A percentile compares a stretch with the other conserved stretches of the same genome.
These are phyloP conservation scores for Stenocarpella maydis DNA, from an alignment of 2,329 filamentous ascomycete species.

Conservation along the genomic window DNA sequence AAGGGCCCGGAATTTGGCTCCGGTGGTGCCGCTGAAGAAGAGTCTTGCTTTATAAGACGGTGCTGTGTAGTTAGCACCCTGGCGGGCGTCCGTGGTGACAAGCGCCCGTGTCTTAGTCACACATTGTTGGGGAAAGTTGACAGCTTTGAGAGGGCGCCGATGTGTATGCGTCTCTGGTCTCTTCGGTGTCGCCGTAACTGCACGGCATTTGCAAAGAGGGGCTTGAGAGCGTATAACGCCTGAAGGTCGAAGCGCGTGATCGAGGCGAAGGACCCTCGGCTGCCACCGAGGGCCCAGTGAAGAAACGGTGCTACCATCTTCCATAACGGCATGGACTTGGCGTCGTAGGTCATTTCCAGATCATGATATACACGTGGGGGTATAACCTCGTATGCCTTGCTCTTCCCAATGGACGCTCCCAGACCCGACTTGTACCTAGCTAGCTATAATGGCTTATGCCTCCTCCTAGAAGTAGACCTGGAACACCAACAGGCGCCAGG, in stretches of 20 bases:
- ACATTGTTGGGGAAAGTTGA: conserved; percentile 29
- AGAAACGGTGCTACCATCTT: conserved; percentile 41
- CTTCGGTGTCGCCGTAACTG: conserved; percentile 20
- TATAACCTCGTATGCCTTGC: conserved; percentile 9
- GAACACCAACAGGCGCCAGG: conserved; percentile 43
- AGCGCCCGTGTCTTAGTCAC: conserved; percentile 28
- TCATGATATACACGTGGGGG: neutral
- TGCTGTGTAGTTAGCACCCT: neutral
- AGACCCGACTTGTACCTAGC: conserved; percentile 8
- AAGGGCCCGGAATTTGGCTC: conserved; percentile 9
- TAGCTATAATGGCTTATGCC: conserved; percentile 45
- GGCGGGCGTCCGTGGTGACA: neutral
- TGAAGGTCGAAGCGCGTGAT: conserved; percentile 44
- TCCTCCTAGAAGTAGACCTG: conserved; percentile 44
- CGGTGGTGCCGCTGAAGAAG: conserved; percentile 27
- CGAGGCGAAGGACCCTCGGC: conserved; percentile 44
- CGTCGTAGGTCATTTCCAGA: neutral
- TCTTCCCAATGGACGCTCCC: conserved; percentile 2
- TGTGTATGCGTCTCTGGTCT: conserved; percentile 17
- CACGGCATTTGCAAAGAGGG: conserved; percentile 2
- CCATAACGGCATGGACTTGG: conserved; percentile 37
- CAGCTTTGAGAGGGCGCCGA: conserved; percentile 26
- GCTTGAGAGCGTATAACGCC: conserved; percentile 28
- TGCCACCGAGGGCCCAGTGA: conserved; percentile 42
- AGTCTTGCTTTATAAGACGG: conserved; percentile 13